phyloP scores from a whole-genome alignment of 768 basidiomycete species.

The Hirschioporus abietinus region DNA sequence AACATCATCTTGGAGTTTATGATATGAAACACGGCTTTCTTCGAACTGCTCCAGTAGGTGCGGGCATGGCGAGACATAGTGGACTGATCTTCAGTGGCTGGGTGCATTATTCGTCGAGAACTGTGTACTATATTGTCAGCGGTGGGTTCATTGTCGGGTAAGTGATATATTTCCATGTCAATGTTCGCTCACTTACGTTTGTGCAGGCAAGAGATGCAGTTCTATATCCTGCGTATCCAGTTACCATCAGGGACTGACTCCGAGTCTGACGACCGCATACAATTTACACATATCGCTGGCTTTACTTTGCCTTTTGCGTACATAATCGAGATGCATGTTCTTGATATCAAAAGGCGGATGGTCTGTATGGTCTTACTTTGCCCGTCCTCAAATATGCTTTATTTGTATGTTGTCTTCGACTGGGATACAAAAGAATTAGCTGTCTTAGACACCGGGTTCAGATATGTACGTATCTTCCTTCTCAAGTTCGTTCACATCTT shows the following conservation, averaged over 20 bases:
- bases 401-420: neutral
- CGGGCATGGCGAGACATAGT: neutral
- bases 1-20: neutral
- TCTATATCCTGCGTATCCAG: neutral
- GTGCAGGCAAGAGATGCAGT: neutral
- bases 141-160: neutral
- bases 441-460: neutral
- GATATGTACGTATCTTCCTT: neutral
- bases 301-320: neutral
- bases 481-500: neutral
- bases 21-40: neutral
- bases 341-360: neutral
- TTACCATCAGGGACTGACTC: neutral
- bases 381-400: neutral
- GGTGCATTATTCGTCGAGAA: neutral
- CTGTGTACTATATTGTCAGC: neutral
- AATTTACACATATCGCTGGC: neutral
- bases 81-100: neutral
- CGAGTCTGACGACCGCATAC: neutral
- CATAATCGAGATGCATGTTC: neutral
- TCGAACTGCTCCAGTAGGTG: neutral
- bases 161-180: neutral
- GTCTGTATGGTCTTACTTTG: neutral
- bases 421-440: neutral
- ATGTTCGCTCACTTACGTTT: neutral